Conservation (phyloP, 2,329 filamentous ascomycete species). For the Exophiala phaeomuriformis region DNA sequence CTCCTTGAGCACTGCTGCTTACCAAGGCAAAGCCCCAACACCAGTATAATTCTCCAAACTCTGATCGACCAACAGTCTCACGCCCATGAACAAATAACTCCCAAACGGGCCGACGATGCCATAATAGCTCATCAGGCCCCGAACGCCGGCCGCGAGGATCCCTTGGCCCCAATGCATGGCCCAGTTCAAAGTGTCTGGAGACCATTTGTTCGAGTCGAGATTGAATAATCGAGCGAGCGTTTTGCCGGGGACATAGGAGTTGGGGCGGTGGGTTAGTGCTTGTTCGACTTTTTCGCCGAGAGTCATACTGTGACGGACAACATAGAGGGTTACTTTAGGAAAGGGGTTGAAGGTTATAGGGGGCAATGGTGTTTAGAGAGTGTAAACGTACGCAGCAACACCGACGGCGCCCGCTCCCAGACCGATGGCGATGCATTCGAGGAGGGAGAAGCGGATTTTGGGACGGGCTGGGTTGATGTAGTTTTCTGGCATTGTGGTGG, state of each 20-base stretch:
- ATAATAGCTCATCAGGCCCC: conserved; percentile 30
- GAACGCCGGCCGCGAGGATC: conserved; percentile 28
- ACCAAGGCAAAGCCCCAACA: conserved; percentile 30
- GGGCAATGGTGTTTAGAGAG: background rate
- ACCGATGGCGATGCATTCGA: conserved; percentile 17
- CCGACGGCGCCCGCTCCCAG: conserved; percentile 13
- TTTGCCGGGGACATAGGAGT: conserved; percentile 31
- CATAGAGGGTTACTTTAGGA: background rate
- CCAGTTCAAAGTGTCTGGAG: conserved; percentile 28
- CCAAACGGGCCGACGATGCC: conserved; percentile 31
- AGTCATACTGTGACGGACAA: conserved; percentile 26
- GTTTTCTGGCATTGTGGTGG: conserved; percentile 1
- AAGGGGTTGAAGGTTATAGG: background rate
- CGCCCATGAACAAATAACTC: conserved; percentile 29
- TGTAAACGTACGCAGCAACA: conserved; percentile 8
- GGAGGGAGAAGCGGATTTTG: conserved; percentile 13
- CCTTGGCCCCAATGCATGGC: conserved; percentile 28
- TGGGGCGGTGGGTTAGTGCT: conserved; percentile 28
- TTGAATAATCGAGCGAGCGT: conserved; percentile 29
- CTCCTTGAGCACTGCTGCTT: background rate
- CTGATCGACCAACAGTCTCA: conserved; percentile 31
- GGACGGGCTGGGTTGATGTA: conserved; percentile 15
- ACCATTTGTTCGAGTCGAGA: conserved; percentile 19
- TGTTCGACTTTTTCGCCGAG: conserved; percentile 30
- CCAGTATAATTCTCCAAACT: conserved; percentile 29